Evolutionary conservation across 768 basidiomycete genomes (phyloP).

Genomic region (Kwoniella sp.): DNA sequence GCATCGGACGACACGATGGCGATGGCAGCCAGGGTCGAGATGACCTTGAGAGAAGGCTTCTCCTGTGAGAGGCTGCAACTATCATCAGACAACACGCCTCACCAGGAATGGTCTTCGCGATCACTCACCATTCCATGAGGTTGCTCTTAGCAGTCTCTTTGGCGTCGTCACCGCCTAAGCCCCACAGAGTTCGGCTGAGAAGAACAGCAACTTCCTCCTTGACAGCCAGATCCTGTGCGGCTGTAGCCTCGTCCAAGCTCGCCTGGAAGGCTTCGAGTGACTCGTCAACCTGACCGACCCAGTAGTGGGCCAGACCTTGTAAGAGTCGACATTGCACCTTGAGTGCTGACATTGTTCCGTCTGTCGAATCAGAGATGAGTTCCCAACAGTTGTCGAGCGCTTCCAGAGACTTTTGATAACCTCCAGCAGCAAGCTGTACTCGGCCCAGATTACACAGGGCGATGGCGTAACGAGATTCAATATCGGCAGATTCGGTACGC

Average conservation of each 20-base stretch:
- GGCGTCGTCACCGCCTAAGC: conserved; percentile 72
- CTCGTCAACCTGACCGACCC: conserved; percentile 64
- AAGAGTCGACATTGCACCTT: conserved; percentile 61
- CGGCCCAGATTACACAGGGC: conserved; percentile 82
- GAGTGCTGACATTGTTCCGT: conserved; percentile 54
- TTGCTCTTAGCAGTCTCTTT: conserved; percentile 75
- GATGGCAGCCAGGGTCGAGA: conserved; percentile 85
- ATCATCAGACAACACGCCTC: not conserved
- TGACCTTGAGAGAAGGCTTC: conserved; percentile 75
- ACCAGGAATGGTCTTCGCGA: not conserved
- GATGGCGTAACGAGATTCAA: conserved; percentile 77
- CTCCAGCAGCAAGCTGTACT: conserved; percentile 65
- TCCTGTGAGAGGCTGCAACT: conserved; percentile 70
- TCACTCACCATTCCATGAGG: conserved; percentile 75
- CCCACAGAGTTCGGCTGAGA: conserved; percentile 86
- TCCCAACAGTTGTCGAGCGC: conserved; percentile 74
- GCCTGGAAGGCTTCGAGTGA: conserved; percentile 71
- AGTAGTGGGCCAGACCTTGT: conserved; percentile 72
- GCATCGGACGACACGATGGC: conserved; percentile 73
- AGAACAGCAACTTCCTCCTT: conserved; percentile 73
- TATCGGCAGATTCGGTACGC: conserved; percentile 73
- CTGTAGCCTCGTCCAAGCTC: conserved; percentile 61
- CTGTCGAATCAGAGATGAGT: conserved; percentile 61
- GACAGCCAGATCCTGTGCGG: conserved; percentile 52
- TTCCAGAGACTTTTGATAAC: conserved; percentile 67